Percentiles rank a stretch among this genome's conserved stretches.
These are phyloP conservation scores for Backusella macrospora DNA, from an alignment of 192 early-diverging fungal species.

Conservation along the genomic window DNA sequence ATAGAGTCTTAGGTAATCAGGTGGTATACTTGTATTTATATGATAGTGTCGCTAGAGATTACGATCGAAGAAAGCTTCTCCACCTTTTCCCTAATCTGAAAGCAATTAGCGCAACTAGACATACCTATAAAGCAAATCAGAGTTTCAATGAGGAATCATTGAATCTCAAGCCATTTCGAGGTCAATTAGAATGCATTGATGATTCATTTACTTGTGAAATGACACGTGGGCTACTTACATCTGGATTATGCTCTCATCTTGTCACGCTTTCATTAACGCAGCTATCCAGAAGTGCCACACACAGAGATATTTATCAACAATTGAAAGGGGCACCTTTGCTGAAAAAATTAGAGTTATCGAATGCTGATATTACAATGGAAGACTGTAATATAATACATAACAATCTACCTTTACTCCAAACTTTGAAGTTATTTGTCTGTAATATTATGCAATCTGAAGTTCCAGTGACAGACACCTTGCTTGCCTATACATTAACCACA, in stretches of 20 bases:
- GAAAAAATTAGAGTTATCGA: not conserved
- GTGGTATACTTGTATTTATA: not conserved
- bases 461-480: not conserved
- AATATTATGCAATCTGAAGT: not conserved
- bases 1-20: not conserved
- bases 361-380: not conserved
- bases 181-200: not conserved
- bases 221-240: not conserved
- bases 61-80: not conserved
- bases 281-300: not conserved
- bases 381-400: not conserved
- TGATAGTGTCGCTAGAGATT: not conserved
- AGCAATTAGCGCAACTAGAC: not conserved
- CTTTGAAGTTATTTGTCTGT: not conserved
- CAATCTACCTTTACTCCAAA: not conserved
- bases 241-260: not conserved
- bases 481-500: not conserved
- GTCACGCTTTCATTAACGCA: not conserved
- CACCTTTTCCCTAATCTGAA: not conserved
- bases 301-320: not conserved
- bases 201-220: slow-evolving; percentile 3
- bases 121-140: not conserved
- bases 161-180: not conserved
- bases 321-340: not conserved
- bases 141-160: not conserved